Evolutionary conservation across 2,329 filamentous ascomycete genomes (phyloP).

Genomic region (Neofusicoccum ribis): DNA sequence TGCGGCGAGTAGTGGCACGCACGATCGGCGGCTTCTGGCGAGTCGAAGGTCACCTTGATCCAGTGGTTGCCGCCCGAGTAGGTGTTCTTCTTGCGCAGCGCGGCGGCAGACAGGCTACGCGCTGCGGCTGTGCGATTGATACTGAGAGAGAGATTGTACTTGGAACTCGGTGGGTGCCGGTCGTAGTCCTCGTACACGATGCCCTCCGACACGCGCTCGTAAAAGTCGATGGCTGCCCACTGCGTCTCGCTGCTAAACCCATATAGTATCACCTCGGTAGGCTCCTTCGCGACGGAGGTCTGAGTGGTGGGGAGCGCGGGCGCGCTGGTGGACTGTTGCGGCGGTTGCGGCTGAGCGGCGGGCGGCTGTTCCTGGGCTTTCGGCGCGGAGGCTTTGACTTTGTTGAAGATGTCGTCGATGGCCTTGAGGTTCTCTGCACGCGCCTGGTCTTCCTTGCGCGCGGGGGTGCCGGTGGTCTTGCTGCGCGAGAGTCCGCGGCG

Average conservation of each 20-base stretch:
- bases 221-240: constrained; percentile 87
- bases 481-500: constrained; percentile 49
- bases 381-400: constrained; percentile 26
- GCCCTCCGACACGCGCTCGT: constrained; percentile 77
- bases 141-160: constrained; percentile 72
- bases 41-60: constrained; percentile 65
- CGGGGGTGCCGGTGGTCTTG: constrained; percentile 60
- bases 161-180: constrained; percentile 72
- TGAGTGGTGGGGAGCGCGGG: constrained; percentile 36
- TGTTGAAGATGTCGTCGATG: constrained; percentile 50
- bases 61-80: constrained; percentile 86
- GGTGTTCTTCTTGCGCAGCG: constrained; percentile 75
- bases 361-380: not conserved
- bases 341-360: constrained; percentile 15
- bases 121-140: constrained; percentile 71
- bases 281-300: constrained; percentile 50
- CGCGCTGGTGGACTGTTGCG: constrained; percentile 35
- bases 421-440: constrained; percentile 45
- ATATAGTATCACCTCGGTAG: constrained; percentile 80
- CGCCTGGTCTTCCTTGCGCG: constrained; percentile 56
- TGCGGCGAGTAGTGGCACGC: constrained; percentile 51
- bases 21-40: constrained; percentile 49
- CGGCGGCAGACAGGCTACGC: constrained; percentile 66
- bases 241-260: constrained; percentile 70
- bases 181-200: constrained; percentile 92